Conservation (phyloP, 1,284 basidiomycete species). For the Trichosporon coremiiforme region DNA sequence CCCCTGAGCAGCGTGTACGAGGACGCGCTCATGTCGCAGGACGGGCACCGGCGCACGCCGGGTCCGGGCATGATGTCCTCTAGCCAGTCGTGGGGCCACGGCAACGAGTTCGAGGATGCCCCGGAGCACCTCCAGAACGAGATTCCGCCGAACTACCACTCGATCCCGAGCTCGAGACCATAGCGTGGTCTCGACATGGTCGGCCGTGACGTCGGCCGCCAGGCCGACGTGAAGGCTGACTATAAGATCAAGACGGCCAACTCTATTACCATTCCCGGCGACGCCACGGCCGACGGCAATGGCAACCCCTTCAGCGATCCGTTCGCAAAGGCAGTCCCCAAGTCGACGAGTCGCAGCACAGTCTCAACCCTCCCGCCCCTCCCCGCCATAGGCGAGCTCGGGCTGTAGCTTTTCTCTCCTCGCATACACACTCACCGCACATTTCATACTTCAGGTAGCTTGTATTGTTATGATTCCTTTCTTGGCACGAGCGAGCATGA, state of each 20-base stretch:
- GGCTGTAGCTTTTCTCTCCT: background rate
- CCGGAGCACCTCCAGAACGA: constrained; percentile 36
- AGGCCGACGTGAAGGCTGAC: background rate
- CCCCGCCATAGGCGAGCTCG: background rate
- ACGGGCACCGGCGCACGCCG: constrained; percentile 24
- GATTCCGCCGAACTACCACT: constrained; percentile 48
- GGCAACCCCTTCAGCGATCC: no score
- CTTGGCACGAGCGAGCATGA: background rate
- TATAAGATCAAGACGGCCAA: no score
- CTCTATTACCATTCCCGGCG: no score
- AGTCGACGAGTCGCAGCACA: background rate
- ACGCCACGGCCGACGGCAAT: no score
- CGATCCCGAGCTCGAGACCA: constrained; percentile 8
- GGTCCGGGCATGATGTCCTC: constrained; percentile 22
- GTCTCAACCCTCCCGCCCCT: background rate
- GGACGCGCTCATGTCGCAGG: constrained; percentile 38
- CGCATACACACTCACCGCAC: background rate
- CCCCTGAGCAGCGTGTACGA: constrained; percentile 19
- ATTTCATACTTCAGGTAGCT: background rate
- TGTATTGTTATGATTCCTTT: background rate
- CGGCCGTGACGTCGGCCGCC: no score
- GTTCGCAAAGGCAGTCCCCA: no score
- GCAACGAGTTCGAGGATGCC: constrained; percentile 13
- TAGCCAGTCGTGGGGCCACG: constrained; percentile 2
- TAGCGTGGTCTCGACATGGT: background rate